Evolutionary conservation across 176 grass and related monocot species (phyloP).

Genomic region (Sorghum bicolor): Sorghum_bicolor_NCBIv3 NC_012872.2:72511501-72512000

Average conservation of each 20-base stretch:
- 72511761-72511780: conserved; percentile 35
- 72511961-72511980: conserved; percentile 67
- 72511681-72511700: conserved; percentile 24
- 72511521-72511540: conserved; percentile 19
- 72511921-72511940: conserved; percentile 39
- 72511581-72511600: conserved; percentile 34
- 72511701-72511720: conserved; percentile 67
- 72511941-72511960: conserved; percentile 75
- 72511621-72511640: conserved; percentile 44
- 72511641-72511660: conserved; percentile 76
- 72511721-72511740: conserved; percentile 39
- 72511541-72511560: conserved; percentile 60
- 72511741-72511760: conserved; percentile 52
- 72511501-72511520: conserved; percentile 43
- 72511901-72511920: conserved; percentile 35
- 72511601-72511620: conserved; percentile 56
- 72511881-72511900: conserved; percentile 51
- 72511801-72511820: conserved; percentile 59
- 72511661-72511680: conserved; percentile 49
- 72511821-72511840: conserved; percentile 53
- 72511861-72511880: conserved; percentile 59
- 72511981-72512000: conserved; percentile 24
- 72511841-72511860: conserved; percentile 42
- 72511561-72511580: conserved; percentile 76
- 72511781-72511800: conserved; percentile 42